Base-by-base conservation (phyloP, 2,329 filamentous ascomycete species). In the Neurospora sp. region DNA sequence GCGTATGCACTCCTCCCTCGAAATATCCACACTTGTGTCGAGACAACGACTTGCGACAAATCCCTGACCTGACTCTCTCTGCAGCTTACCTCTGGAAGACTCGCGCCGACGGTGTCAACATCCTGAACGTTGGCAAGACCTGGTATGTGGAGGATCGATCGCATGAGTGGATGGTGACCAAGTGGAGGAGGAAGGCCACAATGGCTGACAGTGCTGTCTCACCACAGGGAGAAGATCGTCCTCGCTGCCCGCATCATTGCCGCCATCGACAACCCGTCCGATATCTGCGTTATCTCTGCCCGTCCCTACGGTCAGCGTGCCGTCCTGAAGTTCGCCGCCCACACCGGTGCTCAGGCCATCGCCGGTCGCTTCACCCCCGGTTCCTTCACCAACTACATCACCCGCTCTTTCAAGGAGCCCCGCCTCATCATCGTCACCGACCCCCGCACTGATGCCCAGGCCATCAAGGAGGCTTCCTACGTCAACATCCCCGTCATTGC, bases 381-480 rank as follows among this genome's bases (percentile, higher is more conserved):
- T 92, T 97, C 95, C 85, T 99, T 99, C 91, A 99, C 96, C 89
- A 99, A 99, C 91, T 99, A 99, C 92, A 99, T 99, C 91, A 99
- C 96, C 85, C 95, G 96, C 81, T 98, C 96, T 76, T 99, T 99
- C 93, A 97, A 97, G 91, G 96, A 99, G 89, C 96, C 96, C 82
- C 96, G 96, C 84, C 89, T 99, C 82, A 98, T 99, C 85, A 90
- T 99, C 83, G 96, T 99, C 81, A 99, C 96, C 86, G 96, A 99
- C 85, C 96, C 96, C 80, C 95, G 96, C 86, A 99, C 96, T 87
- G 96, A 99, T 81, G 93, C 96, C 83, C 96, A 99, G 90, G 96
- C 96, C 81, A 99, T 99, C 91, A 98, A 97, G 91, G 96, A 99
- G 89, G 96, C 96, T 82, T 96, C 91, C 82, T 99, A 99, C 86